Evolutionary conservation across 1,139 yeast species (phyloP), one percentile per base, ranked within the genome.

Genomic region (Saccharomyces hybrid): DNA sequence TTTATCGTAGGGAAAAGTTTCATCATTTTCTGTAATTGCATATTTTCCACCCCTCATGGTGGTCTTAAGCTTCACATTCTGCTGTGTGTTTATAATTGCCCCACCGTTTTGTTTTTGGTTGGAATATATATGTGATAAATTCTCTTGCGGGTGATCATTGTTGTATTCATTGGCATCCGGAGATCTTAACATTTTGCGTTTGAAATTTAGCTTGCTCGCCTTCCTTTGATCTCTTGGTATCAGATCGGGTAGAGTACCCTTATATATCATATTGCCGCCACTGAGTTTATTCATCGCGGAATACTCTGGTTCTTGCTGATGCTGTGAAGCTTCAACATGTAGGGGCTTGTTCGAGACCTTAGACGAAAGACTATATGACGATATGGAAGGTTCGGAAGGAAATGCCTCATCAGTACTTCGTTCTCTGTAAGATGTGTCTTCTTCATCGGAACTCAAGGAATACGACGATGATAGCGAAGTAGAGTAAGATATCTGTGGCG

Each of bases 211-310:
- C 50, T 59, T 62, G 5, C 58, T 54, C 13, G 52, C 55, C 38
- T 62, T 59, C 38, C 57, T 55, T 44, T 62, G 65, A 19, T 58
- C 61, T 16, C 44, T 9, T 5, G 68, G 67, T 42, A 64, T 63
- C 9, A 64, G 50, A 50, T 64, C 65, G 2, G 67, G 68, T n/a
- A 64, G 51, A 6, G 67, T 63, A 2, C 66, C 66, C 32, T 60
- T 60, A 47, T 62, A 61, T 16, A 59, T 60, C 13, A 62, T 54
- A 14, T 60, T 56, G 5, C 57, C 54, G 16, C 55, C 55, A 25
- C 51, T 54, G n/a, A 57, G 51, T 47, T 54, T 60, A 49, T 56
- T 59, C 23, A 60, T 41, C 2, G 57, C 52, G 2, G 57, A 56
- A 49, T 60, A 57, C 2, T 38, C 44, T 9, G 44, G 2, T 7